These are phyloP conservation scores for Kuraishia ogatae DNA, from an alignment of 805 yeast genomes.

Conservation along the genomic window DNA sequence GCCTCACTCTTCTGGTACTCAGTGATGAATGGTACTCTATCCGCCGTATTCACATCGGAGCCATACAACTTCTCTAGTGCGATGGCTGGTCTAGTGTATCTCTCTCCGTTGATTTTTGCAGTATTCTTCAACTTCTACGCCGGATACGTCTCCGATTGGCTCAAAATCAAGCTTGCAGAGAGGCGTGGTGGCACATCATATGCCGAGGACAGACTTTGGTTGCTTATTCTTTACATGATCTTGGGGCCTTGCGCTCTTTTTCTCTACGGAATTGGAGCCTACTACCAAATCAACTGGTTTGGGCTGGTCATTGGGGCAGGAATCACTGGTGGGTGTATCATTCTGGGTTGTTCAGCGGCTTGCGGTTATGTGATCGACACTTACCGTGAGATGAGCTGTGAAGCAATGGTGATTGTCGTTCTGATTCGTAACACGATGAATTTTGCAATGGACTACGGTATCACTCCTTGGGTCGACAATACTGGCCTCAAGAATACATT, in stretches of 20 bases:
- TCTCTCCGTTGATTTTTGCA: constrained; percentile 44
- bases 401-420: constrained; percentile 49
- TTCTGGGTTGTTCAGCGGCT: constrained; percentile 43
- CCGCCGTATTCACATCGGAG: constrained; percentile 29
- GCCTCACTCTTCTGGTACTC: constrained; percentile 39
- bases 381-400: constrained; percentile 44
- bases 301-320: constrained; percentile 48
- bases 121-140: constrained; percentile 33
- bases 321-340: constrained; percentile 43
- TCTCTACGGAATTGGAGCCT: constrained; percentile 60
- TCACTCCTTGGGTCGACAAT: constrained; percentile 47
- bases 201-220: constrained; percentile 54
- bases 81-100: constrained; percentile 39
- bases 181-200: constrained; percentile 41
- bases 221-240: constrained; percentile 34
- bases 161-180: constrained; percentile 38
- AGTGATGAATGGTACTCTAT: constrained; percentile 40
- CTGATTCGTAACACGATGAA: constrained; percentile 49
- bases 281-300: constrained; percentile 45
- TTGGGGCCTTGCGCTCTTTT: constrained; percentile 47
- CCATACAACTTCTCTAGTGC: constrained; percentile 47
- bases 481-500: constrained; percentile 50
- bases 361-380: constrained; percentile 48
- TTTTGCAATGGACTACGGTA: constrained; percentile 52
- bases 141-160: constrained; percentile 43